Evolutionary conservation across 2,329 filamentous ascomycete species (phyloP), one percentile per base, ranked within the genome.

Genomic region (Exophiala bonariae): DNA sequence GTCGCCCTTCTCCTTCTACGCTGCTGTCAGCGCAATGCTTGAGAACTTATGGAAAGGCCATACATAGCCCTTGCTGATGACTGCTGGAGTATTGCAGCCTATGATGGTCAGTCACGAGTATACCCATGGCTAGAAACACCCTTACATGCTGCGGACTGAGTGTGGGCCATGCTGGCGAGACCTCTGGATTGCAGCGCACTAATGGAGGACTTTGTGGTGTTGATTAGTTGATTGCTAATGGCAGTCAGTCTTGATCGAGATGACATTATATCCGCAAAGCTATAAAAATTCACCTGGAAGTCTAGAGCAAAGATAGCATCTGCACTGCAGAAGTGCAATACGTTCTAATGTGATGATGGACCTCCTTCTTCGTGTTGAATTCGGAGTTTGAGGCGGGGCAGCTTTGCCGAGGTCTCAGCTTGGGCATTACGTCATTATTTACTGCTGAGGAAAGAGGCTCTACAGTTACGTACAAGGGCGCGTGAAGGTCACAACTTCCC

Each of bases 1-100:
- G 57, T 77, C 68, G 42, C 81, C 81, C 65, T 83, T 83, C 33
- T 55, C 49, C 45, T 52, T 39, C 47, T 49, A 41, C 19, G 4
- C 7, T 23, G 23, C 35, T 38, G 37, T 17, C 20, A 30, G 26
- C 8, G 13, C 7, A 8, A 34, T 36, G 28, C 13, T 8, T n/a
- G 3, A 3, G n/a, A 23, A 13, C 17, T 14, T 13, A 19, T 18
- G 18, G 33, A 26, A 34, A 30, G 7, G 10, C 28, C 26, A 17
- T 31, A 49, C 47, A 22, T 55, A 55, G 39, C 45, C 52, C 35
- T 49, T 41, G 40, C 49, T 47, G 6, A 55, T 44, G 28, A 52
- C 49, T 14, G 49, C 52, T 14, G 52, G 52, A 13, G 52, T 55
- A 19, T 55, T 55, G 52, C 52, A 55, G 42, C 47, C 47, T 49